These are phyloP conservation scores for Chimonanthus praecox DNA, from an alignment of 164 flowering plant species.

Conservation along the genomic window DNA sequence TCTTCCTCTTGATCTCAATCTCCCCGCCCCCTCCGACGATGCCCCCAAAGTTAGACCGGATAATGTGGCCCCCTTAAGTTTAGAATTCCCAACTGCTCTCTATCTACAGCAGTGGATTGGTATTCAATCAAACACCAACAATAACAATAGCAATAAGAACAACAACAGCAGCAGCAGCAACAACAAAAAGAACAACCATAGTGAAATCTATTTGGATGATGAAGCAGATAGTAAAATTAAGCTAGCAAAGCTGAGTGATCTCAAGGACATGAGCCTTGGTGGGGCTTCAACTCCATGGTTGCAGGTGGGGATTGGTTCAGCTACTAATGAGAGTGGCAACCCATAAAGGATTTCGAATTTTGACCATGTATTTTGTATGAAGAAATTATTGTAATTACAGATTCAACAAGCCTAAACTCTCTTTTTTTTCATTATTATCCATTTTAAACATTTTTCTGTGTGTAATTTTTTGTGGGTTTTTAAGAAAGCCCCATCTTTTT, in stretches of 20 bases:
- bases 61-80: slow-evolving; percentile 21
- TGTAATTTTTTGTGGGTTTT: slow-evolving; percentile 12
- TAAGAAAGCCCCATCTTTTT: slow-evolving; percentile 1
- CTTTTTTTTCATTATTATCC: neutral
- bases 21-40: slow-evolving; percentile 47
- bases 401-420: slow-evolving; percentile 14
- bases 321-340: slow-evolving; percentile 33
- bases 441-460: neutral
- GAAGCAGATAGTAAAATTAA: slow-evolving; percentile 72
- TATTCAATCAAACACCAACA: slow-evolving; percentile 11
- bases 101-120: slow-evolving; percentile 46
- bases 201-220: slow-evolving; percentile 32
- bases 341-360: slow-evolving; percentile 9
- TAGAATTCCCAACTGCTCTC: slow-evolving; percentile 45
- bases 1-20: slow-evolving; percentile 58
- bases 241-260: slow-evolving; percentile 74
- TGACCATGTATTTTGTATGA: slow-evolving; percentile 9
- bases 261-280: slow-evolving; percentile 51
- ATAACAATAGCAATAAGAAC: slow-evolving; percentile 3
- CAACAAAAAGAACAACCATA: slow-evolving; percentile 1
- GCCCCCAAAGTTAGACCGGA: slow-evolving; percentile 15
- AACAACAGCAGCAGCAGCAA: slow-evolving; percentile 3
- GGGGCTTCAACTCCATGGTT: slow-evolving; percentile 70
- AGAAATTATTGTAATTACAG: slow-evolving; percentile 16
- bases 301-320: slow-evolving; percentile 87